These are phyloP conservation scores for Spiraea crenata DNA, from an alignment of 331 rosid species.

Conservation along the genomic window DNA sequence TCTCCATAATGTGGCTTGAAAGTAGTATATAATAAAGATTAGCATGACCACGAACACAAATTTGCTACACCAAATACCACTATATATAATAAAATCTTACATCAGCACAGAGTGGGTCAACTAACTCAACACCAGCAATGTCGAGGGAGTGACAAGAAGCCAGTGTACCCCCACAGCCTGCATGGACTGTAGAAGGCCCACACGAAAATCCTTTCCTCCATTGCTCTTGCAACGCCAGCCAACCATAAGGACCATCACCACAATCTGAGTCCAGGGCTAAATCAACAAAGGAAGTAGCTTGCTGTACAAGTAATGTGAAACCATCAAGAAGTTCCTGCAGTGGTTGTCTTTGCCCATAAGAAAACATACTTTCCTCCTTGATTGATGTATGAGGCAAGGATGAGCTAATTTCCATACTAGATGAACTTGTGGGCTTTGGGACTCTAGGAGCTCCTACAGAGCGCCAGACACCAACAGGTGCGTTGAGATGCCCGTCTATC, in stretches of 20 bases:
- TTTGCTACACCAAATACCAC: not conserved
- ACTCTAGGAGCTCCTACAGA: conserved; percentile 76
- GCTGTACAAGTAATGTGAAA: conserved; percentile 83
- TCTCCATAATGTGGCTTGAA: not conserved
- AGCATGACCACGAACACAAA: conserved; percentile 12
- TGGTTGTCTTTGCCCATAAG: conserved; percentile 86
- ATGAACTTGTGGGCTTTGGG: conserved; percentile 67
- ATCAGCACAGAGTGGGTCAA: conserved; percentile 93
- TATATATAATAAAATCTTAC: conserved; percentile 50
- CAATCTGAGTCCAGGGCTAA: conserved; percentile 85
- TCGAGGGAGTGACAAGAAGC: conserved; percentile 97
- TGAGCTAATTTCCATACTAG: conserved; percentile 67
- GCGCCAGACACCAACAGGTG: conserved; percentile 99
- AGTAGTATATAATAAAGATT: not conserved
- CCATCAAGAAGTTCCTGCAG: conserved; percentile 99
- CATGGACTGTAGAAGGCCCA: conserved; percentile 96
- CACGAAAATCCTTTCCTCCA: conserved; percentile 98
- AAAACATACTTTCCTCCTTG: conserved; percentile 82
- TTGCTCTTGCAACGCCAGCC: conserved; percentile 96
- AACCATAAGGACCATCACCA: conserved; percentile 96
- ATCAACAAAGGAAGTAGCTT: conserved; percentile 93
- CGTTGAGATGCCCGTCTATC: conserved; percentile 81
- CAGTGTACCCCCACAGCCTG: conserved; percentile 97
- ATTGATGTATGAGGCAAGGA: conserved; percentile 79
- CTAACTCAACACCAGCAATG: conserved; percentile 97